Evolutionary conservation across 805 yeast genomes (phyloP).

Genomic region (Jamesozyma spencerorum): DNA sequence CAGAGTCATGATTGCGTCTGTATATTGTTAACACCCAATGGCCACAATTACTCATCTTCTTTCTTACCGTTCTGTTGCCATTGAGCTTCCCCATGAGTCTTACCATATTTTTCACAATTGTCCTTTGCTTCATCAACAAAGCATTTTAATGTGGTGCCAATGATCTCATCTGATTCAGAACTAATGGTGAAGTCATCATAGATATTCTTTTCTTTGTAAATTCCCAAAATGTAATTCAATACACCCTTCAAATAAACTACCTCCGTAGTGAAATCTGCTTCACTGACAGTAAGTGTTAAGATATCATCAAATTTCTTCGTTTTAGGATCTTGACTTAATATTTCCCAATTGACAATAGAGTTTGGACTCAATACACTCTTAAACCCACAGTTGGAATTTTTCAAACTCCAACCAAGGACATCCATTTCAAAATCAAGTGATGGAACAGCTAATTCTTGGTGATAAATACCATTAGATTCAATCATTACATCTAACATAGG

Average conservation of each 20-base stretch:
- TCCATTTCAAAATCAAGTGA: conserved; percentile 10
- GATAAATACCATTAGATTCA: conserved; percentile 11
- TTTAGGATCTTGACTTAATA: conserved; percentile 10
- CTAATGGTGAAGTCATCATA: conserved; percentile 8
- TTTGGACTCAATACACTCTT: conserved; percentile 12
- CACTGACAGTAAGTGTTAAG: conserved; percentile 33
- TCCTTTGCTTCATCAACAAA: background rate
- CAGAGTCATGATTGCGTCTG: too few relatives aligned
- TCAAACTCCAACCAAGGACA: conserved; percentile 10
- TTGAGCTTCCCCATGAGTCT: conserved; percentile 3
- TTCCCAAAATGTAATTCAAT: conserved; percentile 29
- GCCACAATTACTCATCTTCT: background rate
- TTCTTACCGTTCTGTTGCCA: background rate
- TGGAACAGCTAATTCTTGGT: conserved; percentile 11
- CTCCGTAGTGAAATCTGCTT: conserved; percentile 32
- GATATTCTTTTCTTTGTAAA: conserved; percentile 17
- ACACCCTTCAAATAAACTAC: conserved; percentile 32
- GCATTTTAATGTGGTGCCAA: conserved; percentile 1
- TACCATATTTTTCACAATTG: conserved; percentile 10
- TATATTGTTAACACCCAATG: too few relatives aligned
- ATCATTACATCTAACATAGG: conserved; percentile 12
- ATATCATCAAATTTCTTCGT: conserved; percentile 26
- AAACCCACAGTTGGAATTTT: conserved; percentile 8
- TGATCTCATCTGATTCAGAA: conserved; percentile 6
- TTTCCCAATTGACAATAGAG: conserved; percentile 13